phyloP scores from a whole-genome alignment of 2,329 filamentous ascomycete genomes.

The Trichophyton mentagrophytes region DNA sequence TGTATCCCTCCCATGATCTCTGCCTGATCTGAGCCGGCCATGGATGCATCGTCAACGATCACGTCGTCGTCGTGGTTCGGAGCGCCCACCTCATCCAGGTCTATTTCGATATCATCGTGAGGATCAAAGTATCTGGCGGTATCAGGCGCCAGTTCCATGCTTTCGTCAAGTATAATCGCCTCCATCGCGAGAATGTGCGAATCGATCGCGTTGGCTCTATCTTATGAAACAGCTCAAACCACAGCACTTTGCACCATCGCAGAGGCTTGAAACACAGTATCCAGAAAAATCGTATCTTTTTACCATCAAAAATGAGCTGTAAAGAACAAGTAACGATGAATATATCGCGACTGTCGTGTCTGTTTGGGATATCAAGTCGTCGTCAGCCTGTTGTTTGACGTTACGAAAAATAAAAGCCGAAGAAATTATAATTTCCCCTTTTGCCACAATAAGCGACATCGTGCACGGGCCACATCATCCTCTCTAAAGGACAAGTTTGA shows the following conservation, averaged over 20 bases:
- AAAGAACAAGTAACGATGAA: background rate
- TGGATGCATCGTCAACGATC: conserved; percentile 40
- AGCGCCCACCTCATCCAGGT: conserved; percentile 38
- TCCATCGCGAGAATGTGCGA: conserved; percentile 22
- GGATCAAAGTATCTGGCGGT: conserved; percentile 28
- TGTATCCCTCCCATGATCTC: conserved; percentile 22
- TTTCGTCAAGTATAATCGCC: conserved; percentile 28
- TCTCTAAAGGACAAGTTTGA: background rate
- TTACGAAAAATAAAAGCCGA: background rate
- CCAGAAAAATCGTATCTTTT: background rate
- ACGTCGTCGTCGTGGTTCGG: conserved; percentile 43
- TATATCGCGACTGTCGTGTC: background rate
- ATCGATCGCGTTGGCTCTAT: background rate
- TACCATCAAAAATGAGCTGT: background rate
- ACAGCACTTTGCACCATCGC: background rate
- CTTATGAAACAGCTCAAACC: background rate
- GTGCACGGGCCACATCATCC: conserved; percentile 9
- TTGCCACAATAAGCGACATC: conserved; percentile 1
- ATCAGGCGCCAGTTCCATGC: conserved; percentile 32
- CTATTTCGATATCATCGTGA: conserved; percentile 35
- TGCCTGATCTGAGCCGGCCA: conserved; percentile 27
- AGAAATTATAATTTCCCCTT: background rate
- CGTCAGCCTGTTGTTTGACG: background rate
- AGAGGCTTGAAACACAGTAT: background rate
- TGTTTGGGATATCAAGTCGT: background rate